Conservation (phyloP, 176 grass and related monocot genomes). For the Rhynchospora tenuis region DNA sequence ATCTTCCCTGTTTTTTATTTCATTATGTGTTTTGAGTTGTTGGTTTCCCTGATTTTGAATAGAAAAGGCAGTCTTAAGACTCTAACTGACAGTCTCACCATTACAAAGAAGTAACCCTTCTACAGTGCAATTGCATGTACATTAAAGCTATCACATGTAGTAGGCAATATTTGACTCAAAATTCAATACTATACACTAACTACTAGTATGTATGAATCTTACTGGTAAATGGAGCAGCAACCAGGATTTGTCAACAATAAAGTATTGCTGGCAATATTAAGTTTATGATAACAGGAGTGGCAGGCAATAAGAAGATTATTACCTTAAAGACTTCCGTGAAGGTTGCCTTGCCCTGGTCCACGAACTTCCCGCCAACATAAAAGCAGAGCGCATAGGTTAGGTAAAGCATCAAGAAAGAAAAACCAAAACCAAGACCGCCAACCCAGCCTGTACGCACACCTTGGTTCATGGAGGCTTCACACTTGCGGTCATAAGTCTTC, state of each 20-base stretch:
- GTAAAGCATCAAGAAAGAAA: conserved; percentile 41
- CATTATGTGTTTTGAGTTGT: neutral
- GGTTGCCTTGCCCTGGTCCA: conserved; percentile 35
- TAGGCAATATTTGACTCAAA: no score
- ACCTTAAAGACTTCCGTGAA: conserved; percentile 51
- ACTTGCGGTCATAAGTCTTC: conserved; percentile 41
- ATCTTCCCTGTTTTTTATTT: neutral
- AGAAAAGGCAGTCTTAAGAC: neutral
- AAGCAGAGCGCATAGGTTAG: conserved; percentile 46
- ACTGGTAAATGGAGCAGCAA: neutral
- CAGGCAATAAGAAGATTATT: neutral
- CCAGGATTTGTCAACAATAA: neutral
- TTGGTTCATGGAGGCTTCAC: conserved; percentile 33
- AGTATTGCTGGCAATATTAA: neutral
- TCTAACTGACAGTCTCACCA: no score
- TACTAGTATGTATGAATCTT: neutral
- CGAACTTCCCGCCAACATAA: conserved; percentile 39
- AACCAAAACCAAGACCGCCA: conserved; percentile 42
- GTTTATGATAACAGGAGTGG: neutral
- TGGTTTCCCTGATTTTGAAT: neutral
- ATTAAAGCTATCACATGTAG: no score
- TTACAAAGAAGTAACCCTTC: no score
- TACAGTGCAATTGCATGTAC: no score
- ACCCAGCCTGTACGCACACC: conserved; percentile 43
- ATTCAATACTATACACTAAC: neutral